phyloP scores from a whole-genome alignment of 441 rosid species.

The Eutrema salsugineum region DNA sequence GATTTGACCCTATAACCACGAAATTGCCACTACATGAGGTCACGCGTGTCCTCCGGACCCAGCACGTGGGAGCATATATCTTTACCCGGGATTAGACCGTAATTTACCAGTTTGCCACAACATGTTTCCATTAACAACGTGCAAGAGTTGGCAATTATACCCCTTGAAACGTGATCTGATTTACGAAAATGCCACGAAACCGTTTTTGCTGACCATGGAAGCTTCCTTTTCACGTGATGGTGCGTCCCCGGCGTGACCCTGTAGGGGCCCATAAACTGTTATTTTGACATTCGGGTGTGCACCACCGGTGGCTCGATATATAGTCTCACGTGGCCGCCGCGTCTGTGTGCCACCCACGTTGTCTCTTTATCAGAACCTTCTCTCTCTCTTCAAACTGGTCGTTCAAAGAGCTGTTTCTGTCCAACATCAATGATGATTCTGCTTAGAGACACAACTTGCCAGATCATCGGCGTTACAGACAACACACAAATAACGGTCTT shows the following conservation, averaged over 20 bases:
- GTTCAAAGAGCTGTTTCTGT: conserved; percentile 29
- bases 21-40: conserved; percentile 26
- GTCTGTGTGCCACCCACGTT: conserved; percentile 26
- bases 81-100: neutral
- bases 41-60: conserved; percentile 30
- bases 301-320: conserved; percentile 25
- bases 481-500: conserved; percentile 24
- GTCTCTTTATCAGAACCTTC: conserved; percentile 29
- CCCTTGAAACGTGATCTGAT: neutral
- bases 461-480: conserved; percentile 19
- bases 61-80: conserved; percentile 29
- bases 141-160: neutral
- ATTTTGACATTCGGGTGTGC: neutral
- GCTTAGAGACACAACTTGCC: conserved; percentile 25
- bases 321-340: conserved; percentile 32
- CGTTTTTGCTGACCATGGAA: conserved; percentile 26
- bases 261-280: conserved; percentile 22
- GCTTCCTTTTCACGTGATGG: conserved; percentile 32
- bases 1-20: conserved; percentile 25
- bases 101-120: conserved; percentile 17
- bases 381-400: conserved; percentile 33
- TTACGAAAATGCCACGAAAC: conserved; percentile 19
- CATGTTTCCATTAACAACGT: neutral
- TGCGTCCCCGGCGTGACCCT: conserved; percentile 29
- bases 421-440: conserved; percentile 14